phyloP scores from a whole-genome alignment of 176 grass and related monocot species.

The Oryza longistaminata region DNA sequence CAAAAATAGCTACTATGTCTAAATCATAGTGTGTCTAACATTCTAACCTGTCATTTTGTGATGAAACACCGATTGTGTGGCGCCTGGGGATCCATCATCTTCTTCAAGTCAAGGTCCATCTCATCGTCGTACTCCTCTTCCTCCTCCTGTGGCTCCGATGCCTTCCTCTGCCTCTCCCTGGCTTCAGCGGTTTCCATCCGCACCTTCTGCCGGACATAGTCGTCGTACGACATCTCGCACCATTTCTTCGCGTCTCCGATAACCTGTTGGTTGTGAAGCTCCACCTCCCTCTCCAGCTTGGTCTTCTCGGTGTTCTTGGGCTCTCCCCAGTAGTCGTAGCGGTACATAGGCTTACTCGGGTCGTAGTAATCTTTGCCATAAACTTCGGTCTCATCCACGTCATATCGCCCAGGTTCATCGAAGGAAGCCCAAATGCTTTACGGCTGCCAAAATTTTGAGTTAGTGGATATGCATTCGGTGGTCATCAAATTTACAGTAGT shows the following conservation, averaged over 20 bases:
- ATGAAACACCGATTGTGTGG: conserved; percentile 44
- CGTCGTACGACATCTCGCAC: conserved; percentile 73
- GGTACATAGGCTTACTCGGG: conserved; percentile 66
- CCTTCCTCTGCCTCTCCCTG: conserved; percentile 25
- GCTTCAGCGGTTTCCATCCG: conserved; percentile 39
- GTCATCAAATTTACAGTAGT: background rate
- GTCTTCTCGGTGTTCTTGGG: conserved; percentile 62
- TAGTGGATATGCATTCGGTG: background rate
- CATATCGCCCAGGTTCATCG: conserved; percentile 74
- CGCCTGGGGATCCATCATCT: conserved; percentile 37
- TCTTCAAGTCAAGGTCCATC: conserved; percentile 69
- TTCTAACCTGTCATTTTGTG: conserved; percentile 37
- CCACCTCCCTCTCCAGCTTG: conserved; percentile 52
- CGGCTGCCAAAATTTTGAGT: conserved; percentile 49
- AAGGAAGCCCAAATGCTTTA: conserved; percentile 72
- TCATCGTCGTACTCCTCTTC: conserved; percentile 59
- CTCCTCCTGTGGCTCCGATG: conserved; percentile 22
- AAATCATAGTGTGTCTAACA: background rate
- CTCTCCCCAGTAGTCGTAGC: conserved; percentile 71
- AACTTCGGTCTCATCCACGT: conserved; percentile 70
- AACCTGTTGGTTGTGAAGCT: conserved; percentile 55
- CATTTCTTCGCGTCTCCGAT: conserved; percentile 70
- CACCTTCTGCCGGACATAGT: conserved; percentile 47
- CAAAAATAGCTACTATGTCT: conserved; percentile 19
- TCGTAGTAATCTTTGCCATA: conserved; percentile 75